Conservation (phyloP, 2,329 filamentous ascomycete species). For the Scolecobasidium constrictum region DNA sequence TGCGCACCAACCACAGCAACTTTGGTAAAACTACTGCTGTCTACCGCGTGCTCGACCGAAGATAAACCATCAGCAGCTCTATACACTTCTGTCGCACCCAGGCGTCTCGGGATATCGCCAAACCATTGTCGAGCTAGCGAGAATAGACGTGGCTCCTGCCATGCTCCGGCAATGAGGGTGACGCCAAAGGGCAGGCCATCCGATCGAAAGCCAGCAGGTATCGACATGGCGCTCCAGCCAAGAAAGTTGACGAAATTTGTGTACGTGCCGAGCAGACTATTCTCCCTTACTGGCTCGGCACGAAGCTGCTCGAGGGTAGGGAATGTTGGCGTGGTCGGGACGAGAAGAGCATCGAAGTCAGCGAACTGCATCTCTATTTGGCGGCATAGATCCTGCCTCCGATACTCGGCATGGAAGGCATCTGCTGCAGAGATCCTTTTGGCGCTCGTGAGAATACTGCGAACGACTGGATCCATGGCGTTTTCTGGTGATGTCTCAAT, state of each 20-base stretch:
- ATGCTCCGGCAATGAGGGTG: too few relatives aligned
- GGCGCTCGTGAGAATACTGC: not conserved
- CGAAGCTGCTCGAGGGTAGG: not conserved
- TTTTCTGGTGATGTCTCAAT: not conserved
- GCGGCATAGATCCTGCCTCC: not conserved
- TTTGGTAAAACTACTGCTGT: too few relatives aligned
- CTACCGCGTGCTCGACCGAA: too few relatives aligned
- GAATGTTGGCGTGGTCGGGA: not conserved
- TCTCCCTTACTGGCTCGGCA: not conserved
- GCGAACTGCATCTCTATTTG: not conserved
- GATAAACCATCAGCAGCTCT: too few relatives aligned
- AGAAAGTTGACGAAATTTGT: slow-evolving; percentile 1
- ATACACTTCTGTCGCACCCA: too few relatives aligned
- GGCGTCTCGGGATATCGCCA: too few relatives aligned
- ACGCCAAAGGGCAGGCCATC: too few relatives aligned
- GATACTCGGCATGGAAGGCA: not conserved
- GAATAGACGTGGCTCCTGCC: too few relatives aligned
- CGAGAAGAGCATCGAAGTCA: not conserved
- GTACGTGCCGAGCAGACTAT: not conserved
- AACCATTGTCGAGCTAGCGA: too few relatives aligned
- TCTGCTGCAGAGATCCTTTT: not conserved
- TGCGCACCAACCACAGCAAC: too few relatives aligned
- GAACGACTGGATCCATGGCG: not conserved
- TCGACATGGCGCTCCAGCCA: too few relatives aligned
- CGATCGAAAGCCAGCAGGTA: too few relatives aligned